Base-by-base conservation (phyloP, 2,329 filamentous ascomycete species). In the Neophaeococcomyces aloes region DNA sequence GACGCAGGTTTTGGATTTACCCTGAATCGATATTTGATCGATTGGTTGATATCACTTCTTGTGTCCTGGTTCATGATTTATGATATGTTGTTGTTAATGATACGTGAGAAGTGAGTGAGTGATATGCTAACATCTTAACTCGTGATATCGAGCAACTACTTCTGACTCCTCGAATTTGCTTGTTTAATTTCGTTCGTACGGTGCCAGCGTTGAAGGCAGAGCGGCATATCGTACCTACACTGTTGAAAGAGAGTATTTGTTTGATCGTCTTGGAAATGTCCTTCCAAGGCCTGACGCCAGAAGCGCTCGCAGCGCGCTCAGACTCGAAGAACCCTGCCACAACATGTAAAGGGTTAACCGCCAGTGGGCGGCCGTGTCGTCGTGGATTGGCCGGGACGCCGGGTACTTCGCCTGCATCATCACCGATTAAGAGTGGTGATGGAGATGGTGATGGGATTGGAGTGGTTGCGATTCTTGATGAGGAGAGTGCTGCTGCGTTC, bases 331-430 rank as follows among this genome's bases (percentile, higher is more conserved):
- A 94, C 53, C 81, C 87, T 2, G 72, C 76, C 1, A 82, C 80
- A 10, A 95, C 88, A 60, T 98, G 91, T 65, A 80, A 81, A 65
- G 91, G 91, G 46, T 77, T 96, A 50, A 95, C 87, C 3, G 73
- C 78, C 21, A 78, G 72, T 53, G 91, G 91, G n/a, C 75, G 79
- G 38, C 83, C 86, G 8, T 98, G 91, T 66, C 78, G 89, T 51
- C 76, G 86, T 40, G 70, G 80, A 4, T 67, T 94, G 29, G 58
- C 38, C 53, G 59, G 50, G 54, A 62, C 45, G 48, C 55, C 46
- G 40, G 60, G 58, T 55, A 48, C 53, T 47, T 54, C 48, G 48
- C 56, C 49, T 46, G 55, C 53, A 41, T 51, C 50, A 21, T 62
- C 56, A 15, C 52, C 54, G 15, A 57, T 46, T 53, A 56, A 53